Percentiles rank a stretch among this genome's conserved stretches.
phyloP scores from a whole-genome alignment of 345 rosid genomes.

The Gossypium anomalum region DNA sequence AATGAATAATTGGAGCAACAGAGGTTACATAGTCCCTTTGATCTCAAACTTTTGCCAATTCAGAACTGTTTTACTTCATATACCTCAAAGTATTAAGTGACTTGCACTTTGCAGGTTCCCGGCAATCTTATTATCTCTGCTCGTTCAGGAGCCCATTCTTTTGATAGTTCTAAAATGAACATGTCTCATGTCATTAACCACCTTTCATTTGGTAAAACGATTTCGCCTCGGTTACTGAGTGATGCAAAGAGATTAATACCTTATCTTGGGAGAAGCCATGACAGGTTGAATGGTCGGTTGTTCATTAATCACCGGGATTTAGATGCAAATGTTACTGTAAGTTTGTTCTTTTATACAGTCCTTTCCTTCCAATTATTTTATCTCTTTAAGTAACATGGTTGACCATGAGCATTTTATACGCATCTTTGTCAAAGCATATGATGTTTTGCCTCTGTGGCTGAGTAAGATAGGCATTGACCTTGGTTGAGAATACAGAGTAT shows the following conservation, averaged over 20 bases:
- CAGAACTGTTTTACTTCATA: background rate
- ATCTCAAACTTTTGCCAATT: background rate
- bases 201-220: conserved; percentile 77
- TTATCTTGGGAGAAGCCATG: conserved; percentile 72
- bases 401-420: background rate
- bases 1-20: background rate
- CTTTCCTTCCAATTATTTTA: conserved; percentile 10
- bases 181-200: conserved; percentile 92
- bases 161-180: conserved; percentile 86
- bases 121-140: conserved; percentile 90
- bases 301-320: conserved; percentile 73
- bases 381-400: background rate
- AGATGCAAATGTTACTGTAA: conserved; percentile 94
- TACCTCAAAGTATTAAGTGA: background rate
- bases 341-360: conserved; percentile 24
- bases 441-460: background rate
- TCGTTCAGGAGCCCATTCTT: conserved; percentile 88
- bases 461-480: background rate
- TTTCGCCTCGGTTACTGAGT: conserved; percentile 50
- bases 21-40: background rate
- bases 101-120: conserved; percentile 67
- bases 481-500: background rate
- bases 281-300: conserved; percentile 69
- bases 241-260: conserved; percentile 72
- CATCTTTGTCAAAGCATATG: background rate